Percentiles rank a stretch among this genome's conserved stretches.
Conservation (phyloP, 495 filamentous ascomycete genomes). For the Poronia punctata region DNA sequence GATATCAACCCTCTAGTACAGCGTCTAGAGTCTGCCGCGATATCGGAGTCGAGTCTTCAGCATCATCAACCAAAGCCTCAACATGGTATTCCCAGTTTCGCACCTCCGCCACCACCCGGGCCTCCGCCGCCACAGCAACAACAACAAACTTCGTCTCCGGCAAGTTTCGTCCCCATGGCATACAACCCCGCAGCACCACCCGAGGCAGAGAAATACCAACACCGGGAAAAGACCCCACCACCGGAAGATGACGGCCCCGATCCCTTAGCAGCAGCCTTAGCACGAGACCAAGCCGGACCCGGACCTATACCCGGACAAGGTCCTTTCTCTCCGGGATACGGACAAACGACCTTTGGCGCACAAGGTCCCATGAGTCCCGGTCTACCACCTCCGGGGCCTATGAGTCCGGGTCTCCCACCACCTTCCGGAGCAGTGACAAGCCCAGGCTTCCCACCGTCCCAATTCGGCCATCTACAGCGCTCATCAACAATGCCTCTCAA, state of each 20-base stretch:
- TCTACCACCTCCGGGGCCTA: conserved; percentile 18
- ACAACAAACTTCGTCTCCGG: conserved; percentile 35
- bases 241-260: conserved; percentile 64
- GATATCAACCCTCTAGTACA: conserved; percentile 75
- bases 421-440: conserved; percentile 26
- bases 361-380: conserved; percentile 30
- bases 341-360: conserved; percentile 20
- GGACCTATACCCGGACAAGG: too few relatives aligned
- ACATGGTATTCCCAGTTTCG: conserved; percentile 29
- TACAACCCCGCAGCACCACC: conserved; percentile 89
- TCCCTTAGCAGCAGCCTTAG: conserved; percentile 61
- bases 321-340: conserved; percentile 41
- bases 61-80: conserved; percentile 37
- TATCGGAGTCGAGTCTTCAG: conserved; percentile 42
- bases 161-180: conserved; percentile 61
- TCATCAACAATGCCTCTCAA: conserved; percentile 35
- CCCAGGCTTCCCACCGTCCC: conserved; percentile 30
- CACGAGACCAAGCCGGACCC: conserved; percentile 55
- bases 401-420: conserved; percentile 12
- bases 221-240: conserved; percentile 85
- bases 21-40: conserved; percentile 72
- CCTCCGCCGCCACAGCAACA: conserved; percentile 11
- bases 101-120: conserved; percentile 32
- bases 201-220: conserved; percentile 72
- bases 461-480: conserved; percentile 31